Conservation (phyloP, 2,329 filamentous ascomycete species). For the Colletotrichum musicola region DNA sequence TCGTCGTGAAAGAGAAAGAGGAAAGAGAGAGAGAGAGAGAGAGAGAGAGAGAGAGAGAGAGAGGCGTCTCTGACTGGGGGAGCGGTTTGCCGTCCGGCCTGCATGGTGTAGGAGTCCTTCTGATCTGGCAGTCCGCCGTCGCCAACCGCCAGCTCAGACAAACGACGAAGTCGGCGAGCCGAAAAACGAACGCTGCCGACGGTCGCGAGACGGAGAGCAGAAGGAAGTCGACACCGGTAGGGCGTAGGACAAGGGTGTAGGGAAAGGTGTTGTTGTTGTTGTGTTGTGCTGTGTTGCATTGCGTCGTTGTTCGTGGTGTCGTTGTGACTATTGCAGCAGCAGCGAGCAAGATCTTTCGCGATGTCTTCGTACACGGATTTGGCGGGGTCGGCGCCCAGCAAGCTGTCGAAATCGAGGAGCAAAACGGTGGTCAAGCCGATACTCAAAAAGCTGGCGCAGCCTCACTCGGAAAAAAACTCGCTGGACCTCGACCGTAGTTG, state of each 20-base stretch:
- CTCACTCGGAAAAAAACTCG: slow-evolving; percentile 71
- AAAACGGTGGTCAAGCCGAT: slow-evolving; percentile 71
- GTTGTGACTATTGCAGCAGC: no score
- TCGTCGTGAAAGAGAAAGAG: slow-evolving; percentile 27
- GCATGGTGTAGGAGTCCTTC: slow-evolving; percentile 33
- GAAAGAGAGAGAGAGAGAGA: slow-evolving; percentile 10
- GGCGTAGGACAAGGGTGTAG: background rate
- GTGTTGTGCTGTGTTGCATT: no score
- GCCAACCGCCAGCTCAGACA: slow-evolving; percentile 23
- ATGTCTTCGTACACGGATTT: slow-evolving; percentile 54
- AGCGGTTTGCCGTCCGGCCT: slow-evolving; percentile 34
- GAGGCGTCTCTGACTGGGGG: slow-evolving; percentile 36
- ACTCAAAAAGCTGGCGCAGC: slow-evolving; percentile 68
- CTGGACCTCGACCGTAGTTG: slow-evolving; percentile 69
- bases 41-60: slow-evolving; percentile 17
- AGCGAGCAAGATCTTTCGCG: background rate
- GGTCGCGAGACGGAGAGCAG: background rate
- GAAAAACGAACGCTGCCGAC: background rate
- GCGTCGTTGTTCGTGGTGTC: no score
- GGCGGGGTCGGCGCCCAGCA: slow-evolving; percentile 48
- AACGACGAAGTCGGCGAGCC: slow-evolving; percentile 6
- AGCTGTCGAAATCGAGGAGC: slow-evolving; percentile 60
- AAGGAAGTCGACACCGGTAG: background rate
- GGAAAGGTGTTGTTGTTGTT: background rate
- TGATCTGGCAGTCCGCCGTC: slow-evolving; percentile 35